These are phyloP conservation scores for Pseudocercospora fuligena DNA, from an alignment of 2,329 filamentous ascomycete species.

Conservation along the genomic window DNA sequence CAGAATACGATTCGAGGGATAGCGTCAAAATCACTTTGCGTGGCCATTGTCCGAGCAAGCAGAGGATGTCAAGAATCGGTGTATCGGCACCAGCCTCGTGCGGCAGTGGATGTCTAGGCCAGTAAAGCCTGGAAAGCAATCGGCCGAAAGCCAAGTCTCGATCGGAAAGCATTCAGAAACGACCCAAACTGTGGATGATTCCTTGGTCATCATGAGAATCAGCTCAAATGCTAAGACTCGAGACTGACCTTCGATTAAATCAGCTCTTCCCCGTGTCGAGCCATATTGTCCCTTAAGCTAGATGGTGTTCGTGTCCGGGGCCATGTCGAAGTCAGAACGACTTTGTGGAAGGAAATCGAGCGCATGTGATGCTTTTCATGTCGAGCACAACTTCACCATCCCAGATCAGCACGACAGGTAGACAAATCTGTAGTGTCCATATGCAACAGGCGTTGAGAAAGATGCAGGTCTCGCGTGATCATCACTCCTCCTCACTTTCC, in stretches of 20 bases:
- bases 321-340: neutral
- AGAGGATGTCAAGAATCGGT: neutral
- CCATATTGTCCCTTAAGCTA: neutral
- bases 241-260: neutral
- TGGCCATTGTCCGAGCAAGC: neutral
- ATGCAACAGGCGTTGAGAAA: neutral
- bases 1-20: no score
- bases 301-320: neutral
- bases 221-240: no score
- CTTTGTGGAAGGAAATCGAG: neutral
- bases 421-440: neutral
- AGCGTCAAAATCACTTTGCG: neutral
- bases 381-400: neutral
- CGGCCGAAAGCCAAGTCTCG: neutral
- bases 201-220: no score
- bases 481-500: slow-evolving; percentile 52
- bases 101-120: neutral
- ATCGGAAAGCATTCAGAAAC: neutral
- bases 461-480: neutral
- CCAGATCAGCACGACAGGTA: neutral
- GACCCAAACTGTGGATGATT: no score
- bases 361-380: neutral
- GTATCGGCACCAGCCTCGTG: neutral
- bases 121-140: neutral
- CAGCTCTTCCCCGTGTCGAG: neutral